Base-by-base conservation (phyloP, 495 filamentous ascomycete species). In the Aspergillus nanangensis region DNA sequence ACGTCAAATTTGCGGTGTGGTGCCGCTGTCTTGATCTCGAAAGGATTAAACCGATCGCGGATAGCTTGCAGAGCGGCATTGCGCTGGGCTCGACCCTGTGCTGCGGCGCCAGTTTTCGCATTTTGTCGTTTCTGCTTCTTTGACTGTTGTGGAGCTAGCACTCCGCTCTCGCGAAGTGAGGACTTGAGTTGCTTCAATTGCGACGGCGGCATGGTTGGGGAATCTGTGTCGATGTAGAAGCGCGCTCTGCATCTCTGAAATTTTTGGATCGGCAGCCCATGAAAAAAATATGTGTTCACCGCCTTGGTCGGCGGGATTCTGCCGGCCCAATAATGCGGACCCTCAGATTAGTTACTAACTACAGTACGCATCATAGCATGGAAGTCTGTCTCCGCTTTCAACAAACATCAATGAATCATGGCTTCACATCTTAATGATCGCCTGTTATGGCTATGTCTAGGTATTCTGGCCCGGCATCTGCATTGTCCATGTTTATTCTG, bases 11-110 rank as follows among this genome's bases (percentile, higher is more conserved):
- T 96, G 52, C 74, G 77, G 2, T 80, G 80, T 22, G 79, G 71
- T 0, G 78, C 68, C 19, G 81, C 77, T 9, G 78, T 76, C 65
- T 93, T 90, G 62, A 94, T 78, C 63, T 98, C 93, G 63, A 97
- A 98, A 3, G 93, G 93, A 66, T 96, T 97, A 80, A 96, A 96
- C 52, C 88, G 80, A 47, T 96, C 90, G 51, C 93, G 85, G 59
- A 97, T 96, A 39, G 77, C 78, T 56, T 87, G 77, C 41, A 98
- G 72, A 11, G 86, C 87, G 34, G 78, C 79, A 53, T 82, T 78
- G 44, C 84, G 78, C 64, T 88, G 78, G n/a, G 85, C 77, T 52
- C 86, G 83, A 52, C 87, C 80, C 50, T 79, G 76, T 35, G 69
- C 71, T 38, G 71, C 71, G 37, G 73, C 75, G 31, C 78, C 78